These are phyloP conservation scores for Bromus sterilis DNA, from an alignment of 176 grass and related monocot genomes.

Conservation along the genomic window DNA sequence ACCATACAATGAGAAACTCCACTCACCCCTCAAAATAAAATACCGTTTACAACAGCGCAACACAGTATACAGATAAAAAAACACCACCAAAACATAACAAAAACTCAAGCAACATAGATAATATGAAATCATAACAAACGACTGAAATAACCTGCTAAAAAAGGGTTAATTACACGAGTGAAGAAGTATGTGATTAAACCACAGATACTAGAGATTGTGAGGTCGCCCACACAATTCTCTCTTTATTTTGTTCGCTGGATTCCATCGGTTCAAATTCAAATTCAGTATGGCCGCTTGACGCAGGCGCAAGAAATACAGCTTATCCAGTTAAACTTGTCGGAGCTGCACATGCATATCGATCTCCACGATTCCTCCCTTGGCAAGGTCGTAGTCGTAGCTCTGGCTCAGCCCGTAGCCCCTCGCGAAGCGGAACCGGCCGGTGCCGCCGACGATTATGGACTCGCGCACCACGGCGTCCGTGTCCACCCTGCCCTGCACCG, in stretches of 20 bases:
- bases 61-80: too few relatives aligned
- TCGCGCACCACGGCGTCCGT: constrained; percentile 13
- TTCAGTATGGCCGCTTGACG: background rate
- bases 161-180: too few relatives aligned
- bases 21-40: too few relatives aligned
- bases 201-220: background rate
- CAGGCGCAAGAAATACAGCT: background rate
- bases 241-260: background rate
- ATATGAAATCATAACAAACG: too few relatives aligned
- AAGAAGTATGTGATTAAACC: too few relatives aligned
- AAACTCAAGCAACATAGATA: too few relatives aligned
- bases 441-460: constrained; percentile 44
- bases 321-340: background rate
- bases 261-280: background rate
- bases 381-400: constrained; percentile 33
- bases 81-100: too few relatives aligned
- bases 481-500: constrained; percentile 25
- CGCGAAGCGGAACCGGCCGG: constrained; percentile 37
- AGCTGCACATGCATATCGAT: constrained; percentile 29
- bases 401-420: constrained; percentile 12
- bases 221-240: background rate
- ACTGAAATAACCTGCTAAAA: too few relatives aligned
- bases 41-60: too few relatives aligned
- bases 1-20: too few relatives aligned
- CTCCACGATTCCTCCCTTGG: constrained; percentile 37